Conservation (phyloP, 257 asterid genomes). For the Vinca minor region DNA sequence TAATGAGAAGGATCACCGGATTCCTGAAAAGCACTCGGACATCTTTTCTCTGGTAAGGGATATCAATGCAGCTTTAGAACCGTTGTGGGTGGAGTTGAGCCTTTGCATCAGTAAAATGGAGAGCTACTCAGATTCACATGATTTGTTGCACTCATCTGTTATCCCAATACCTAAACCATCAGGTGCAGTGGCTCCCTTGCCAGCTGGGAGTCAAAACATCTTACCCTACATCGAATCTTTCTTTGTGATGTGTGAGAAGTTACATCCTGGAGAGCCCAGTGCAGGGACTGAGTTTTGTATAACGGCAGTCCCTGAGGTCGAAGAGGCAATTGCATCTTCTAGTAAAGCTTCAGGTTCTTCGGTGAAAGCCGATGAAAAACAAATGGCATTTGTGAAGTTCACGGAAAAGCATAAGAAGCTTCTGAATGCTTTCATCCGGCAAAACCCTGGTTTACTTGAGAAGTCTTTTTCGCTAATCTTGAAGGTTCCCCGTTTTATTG, state of each 20-base stretch:
- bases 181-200: slow-evolving; percentile 63
- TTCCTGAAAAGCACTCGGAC: slow-evolving; percentile 37
- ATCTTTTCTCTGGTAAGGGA: slow-evolving; percentile 56
- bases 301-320: slow-evolving; percentile 54
- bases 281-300: slow-evolving; percentile 43
- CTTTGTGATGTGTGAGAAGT: slow-evolving; percentile 86
- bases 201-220: slow-evolving; percentile 86
- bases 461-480: slow-evolving; percentile 89
- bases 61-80: slow-evolving; percentile 73
- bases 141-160: slow-evolving; percentile 38
- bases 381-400: slow-evolving; percentile 69
- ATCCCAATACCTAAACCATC: slow-evolving; percentile 41
- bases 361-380: slow-evolving; percentile 61
- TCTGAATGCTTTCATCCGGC: slow-evolving; percentile 80
- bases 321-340: slow-evolving; percentile 56
- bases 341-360: slow-evolving; percentile 42
- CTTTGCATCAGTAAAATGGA: slow-evolving; percentile 81
- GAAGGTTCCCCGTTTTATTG: slow-evolving; percentile 92
- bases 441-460: slow-evolving; percentile 90
- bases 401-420: slow-evolving; percentile 87
- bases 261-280: slow-evolving; percentile 61
- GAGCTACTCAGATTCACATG: slow-evolving; percentile 67
- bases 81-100: slow-evolving; percentile 92
- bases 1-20: slow-evolving; percentile 45
- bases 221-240: slow-evolving; percentile 90